These are phyloP conservation scores for Neocallimastix lanati DNA, from an alignment of 192 early-diverging fungal species.

Conservation along the genomic window DNA sequence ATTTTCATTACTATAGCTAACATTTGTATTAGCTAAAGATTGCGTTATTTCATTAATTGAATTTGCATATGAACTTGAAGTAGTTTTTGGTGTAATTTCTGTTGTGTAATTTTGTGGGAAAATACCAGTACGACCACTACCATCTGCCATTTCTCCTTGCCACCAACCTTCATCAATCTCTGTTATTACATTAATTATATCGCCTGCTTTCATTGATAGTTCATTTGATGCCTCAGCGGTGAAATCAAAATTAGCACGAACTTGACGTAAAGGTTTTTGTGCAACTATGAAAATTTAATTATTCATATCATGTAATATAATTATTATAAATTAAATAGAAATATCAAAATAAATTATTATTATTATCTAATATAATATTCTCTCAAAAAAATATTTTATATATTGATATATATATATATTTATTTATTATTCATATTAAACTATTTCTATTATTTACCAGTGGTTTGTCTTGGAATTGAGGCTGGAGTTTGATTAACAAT, in stretches of 20 bases:
- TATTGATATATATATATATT: no score
- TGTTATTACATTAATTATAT: constrained; percentile 67
- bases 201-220: constrained; percentile 52
- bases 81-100: constrained; percentile 15
- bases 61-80: neutral
- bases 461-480: neutral
- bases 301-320: no score
- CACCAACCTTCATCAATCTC: constrained; percentile 92
- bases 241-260: neutral
- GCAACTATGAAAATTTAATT: no score
- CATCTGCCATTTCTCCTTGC: constrained; percentile 62
- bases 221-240: neutral
- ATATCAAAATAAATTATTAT: no score
- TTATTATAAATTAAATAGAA: no score
- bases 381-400: no score
- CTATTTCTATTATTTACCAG: neutral
- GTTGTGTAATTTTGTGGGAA: constrained; percentile 89
- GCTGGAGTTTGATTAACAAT: neutral
- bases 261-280: neutral
- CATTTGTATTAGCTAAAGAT: constrained; percentile 10
- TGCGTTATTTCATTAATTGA: constrained; percentile 5
- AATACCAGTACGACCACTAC: constrained; percentile 52
- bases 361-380: no score
- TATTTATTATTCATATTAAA: no score
- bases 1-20: neutral